Conservation (phyloP, 1,284 basidiomycete genomes). For the Ceratobasidium sp. region DNA sequence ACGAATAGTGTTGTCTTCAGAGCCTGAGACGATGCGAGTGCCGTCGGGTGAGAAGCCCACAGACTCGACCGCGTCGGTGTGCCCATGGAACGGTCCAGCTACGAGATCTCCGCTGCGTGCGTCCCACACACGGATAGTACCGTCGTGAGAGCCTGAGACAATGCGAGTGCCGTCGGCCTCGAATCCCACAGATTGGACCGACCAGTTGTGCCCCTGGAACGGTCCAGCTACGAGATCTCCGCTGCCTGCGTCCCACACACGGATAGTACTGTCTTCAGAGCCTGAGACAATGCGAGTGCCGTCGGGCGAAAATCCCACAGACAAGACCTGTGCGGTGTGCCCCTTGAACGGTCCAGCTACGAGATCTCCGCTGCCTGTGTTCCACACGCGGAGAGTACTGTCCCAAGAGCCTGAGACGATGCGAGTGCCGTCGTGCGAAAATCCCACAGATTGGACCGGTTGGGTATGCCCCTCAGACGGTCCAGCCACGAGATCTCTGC, state of each 20-base stretch:
- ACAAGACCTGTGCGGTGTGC: not conserved
- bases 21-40: conserved; percentile 26
- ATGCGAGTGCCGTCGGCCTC: no score
- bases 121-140: no score
- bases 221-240: not conserved
- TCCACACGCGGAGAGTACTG: conserved; percentile 20
- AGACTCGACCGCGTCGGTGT: not conserved
- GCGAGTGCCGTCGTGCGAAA: conserved; percentile 17
- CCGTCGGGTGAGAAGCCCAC: conserved; percentile 40
- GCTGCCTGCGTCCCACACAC: not conserved
- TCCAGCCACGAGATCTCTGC: not conserved
- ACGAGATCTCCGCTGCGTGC: no score
- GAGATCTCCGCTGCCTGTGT: not conserved
- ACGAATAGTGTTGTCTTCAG: conserved; percentile 23
- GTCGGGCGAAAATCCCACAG: conserved; percentile 2
- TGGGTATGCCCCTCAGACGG: conserved; percentile 18
- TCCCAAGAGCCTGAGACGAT: conserved; percentile 21
- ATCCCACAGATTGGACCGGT: conserved; percentile 5
- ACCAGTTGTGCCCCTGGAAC: no score
- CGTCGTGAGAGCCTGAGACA: no score
- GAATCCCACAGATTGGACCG: no score
- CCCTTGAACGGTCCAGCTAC: not conserved
- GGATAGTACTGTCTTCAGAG: not conserved
- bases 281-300: not conserved
- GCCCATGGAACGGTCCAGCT: no score